Conservation (phyloP, 306 rosid genomes). For the Geum urbanum region DNA sequence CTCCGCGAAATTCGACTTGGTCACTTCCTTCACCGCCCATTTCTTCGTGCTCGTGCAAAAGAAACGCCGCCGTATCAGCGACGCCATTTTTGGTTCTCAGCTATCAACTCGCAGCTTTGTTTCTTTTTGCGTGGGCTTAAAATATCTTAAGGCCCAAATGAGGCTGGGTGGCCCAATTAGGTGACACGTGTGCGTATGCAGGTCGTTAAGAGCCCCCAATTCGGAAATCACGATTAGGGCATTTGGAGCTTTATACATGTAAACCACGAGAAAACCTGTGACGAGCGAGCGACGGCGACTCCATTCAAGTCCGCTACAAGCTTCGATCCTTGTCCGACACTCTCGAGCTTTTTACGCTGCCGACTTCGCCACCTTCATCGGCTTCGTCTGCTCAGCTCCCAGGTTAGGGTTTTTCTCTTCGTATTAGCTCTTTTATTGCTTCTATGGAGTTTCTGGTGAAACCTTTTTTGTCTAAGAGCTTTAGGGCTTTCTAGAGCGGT, state of each 20-base stretch:
- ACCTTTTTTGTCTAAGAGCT: not conserved
- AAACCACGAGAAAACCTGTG: not conserved
- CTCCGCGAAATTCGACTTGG: conserved; percentile 50
- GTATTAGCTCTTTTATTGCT: not conserved
- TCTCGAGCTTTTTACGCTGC: not conserved
- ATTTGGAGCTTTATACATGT: conserved; percentile 13
- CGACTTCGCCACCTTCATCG: not conserved
- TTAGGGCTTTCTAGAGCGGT: not conserved
- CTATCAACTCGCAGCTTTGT: too few species aligned
- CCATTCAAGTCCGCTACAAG: not conserved
- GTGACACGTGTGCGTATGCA: conserved; percentile 12
- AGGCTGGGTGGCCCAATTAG: not conserved
- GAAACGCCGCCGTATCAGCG: conserved; percentile 44
- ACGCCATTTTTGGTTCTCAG: conserved; percentile 14
- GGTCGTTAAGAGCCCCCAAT: not conserved
- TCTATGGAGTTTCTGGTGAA: not conserved
- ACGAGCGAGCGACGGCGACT: conserved; percentile 14
- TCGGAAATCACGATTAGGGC: conserved; percentile 19
- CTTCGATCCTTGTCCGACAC: conserved; percentile 6
- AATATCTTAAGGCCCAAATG: not conserved
- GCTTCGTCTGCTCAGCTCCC: not conserved
- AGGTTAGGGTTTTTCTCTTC: conserved; percentile 3
- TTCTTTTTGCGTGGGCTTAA: too few species aligned
- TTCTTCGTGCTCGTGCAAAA: conserved; percentile 32
- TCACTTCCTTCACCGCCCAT: conserved; percentile 74